Evolutionary conservation across 352 stramenopile species (phyloP).

Genomic region (Pythium dissimile): DNA sequence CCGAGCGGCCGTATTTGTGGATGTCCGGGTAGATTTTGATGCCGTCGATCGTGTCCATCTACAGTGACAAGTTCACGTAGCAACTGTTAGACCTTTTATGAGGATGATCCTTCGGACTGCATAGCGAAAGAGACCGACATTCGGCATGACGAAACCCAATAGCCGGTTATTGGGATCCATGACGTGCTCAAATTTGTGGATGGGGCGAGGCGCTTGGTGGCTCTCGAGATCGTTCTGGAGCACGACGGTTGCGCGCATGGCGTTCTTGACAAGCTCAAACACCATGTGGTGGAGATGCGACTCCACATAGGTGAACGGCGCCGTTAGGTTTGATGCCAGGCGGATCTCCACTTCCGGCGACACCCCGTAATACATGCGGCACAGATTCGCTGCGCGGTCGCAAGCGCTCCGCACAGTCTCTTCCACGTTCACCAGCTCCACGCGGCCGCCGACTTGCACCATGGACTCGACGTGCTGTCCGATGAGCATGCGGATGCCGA

Average conservation of each 20-base stretch:
- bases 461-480: slow-evolving; percentile 84
- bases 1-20: slow-evolving; percentile 54
- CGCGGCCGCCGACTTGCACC: slow-evolving; percentile 50
- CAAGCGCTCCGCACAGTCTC: slow-evolving; percentile 58
- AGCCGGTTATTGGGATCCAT: slow-evolving; percentile 67
- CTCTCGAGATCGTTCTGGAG: slow-evolving; percentile 76
- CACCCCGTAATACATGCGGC: slow-evolving; percentile 46
- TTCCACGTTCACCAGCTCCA: slow-evolving; percentile 70
- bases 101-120: not conserved
- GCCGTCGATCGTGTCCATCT: slow-evolving; percentile 21
- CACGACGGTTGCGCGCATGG: slow-evolving; percentile 97
- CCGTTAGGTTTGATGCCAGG: slow-evolving; percentile 36
- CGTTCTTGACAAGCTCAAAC: slow-evolving; percentile 99
- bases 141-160: slow-evolving; percentile 71
- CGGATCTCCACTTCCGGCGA: slow-evolving; percentile 60
- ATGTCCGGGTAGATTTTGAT: slow-evolving; percentile 79
- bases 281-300: slow-evolving; percentile 84
- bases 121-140: slow-evolving; percentile 27
- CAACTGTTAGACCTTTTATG: no score
- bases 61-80: slow-evolving; percentile 6
- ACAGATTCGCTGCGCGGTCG: slow-evolving; percentile 51
- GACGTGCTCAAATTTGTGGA: slow-evolving; percentile 57
- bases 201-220: slow-evolving; percentile 29
- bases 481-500: slow-evolving; percentile 99
- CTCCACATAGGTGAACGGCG: slow-evolving; percentile 79